phyloP scores from a whole-genome alignment of 1,139 yeast genomes.

The Blastobotrys indianensis region DNA sequence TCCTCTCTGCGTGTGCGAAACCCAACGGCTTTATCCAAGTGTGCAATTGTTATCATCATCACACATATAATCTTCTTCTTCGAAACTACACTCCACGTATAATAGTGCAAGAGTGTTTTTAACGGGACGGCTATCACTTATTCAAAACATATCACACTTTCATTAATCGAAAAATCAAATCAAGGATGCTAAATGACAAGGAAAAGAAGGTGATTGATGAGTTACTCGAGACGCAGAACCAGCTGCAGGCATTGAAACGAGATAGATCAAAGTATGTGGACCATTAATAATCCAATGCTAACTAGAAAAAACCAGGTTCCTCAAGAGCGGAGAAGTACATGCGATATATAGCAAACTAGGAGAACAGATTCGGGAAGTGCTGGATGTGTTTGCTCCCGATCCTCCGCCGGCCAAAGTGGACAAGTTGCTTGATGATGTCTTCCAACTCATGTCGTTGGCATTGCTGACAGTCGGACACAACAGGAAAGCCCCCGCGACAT shows the following conservation, averaged over 20 bases:
- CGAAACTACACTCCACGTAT: too few relatives aligned
- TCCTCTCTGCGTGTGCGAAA: too few relatives aligned
- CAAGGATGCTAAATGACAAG: neutral
- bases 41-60: too few relatives aligned
- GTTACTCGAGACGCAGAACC: constrained; percentile 38
- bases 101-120: too few relatives aligned
- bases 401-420: constrained; percentile 43
- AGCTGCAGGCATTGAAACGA: constrained; percentile 43
- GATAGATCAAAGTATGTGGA: constrained; percentile 40
- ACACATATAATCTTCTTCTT: too few relatives aligned
- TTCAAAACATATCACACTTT: too few relatives aligned
- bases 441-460: constrained; percentile 78
- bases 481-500: constrained; percentile 88
- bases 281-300: neutral
- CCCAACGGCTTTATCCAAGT: too few relatives aligned
- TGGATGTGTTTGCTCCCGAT: constrained; percentile 27
- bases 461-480: constrained; percentile 88
- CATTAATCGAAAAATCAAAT: neutral
- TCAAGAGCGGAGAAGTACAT: constrained; percentile 48
- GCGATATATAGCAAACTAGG: constrained; percentile 40
- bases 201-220: constrained; percentile 28
- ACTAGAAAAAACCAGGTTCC: constrained; percentile 30
- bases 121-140: too few relatives aligned
- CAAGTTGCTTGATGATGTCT: constrained; percentile 74
- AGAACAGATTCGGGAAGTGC: constrained; percentile 28